phyloP scores from a whole-genome alignment of 1,139 yeast species.

The Candida sp. region DNA sequence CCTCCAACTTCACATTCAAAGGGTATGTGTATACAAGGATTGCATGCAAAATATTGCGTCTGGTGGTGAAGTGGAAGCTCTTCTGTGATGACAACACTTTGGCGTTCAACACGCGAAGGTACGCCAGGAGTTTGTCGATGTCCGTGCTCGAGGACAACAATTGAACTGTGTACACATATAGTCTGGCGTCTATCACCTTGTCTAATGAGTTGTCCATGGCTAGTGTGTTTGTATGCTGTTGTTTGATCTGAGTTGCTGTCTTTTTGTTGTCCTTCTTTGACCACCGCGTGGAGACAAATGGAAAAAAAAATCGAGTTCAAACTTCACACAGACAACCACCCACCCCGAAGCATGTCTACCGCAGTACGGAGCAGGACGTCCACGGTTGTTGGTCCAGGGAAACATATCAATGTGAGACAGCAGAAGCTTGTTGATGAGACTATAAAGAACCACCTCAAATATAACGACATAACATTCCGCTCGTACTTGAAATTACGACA shows the following conservation, averaged over 20 bases:
- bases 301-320: constrained; percentile 2
- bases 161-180: constrained; percentile 14
- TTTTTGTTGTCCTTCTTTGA: neutral
- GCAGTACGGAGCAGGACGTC: neutral
- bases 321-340: neutral
- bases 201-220: constrained; percentile 2
- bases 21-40: constrained; percentile 20
- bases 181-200: constrained; percentile 9
- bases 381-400: neutral
- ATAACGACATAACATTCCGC: constrained; percentile 35
- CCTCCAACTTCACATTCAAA: constrained; percentile 9
- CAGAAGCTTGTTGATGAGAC: constrained; percentile 33
- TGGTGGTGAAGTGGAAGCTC: constrained; percentile 11
- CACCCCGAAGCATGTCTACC: neutral
- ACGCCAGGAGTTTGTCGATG: neutral
- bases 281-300: neutral
- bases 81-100: constrained; percentile 2
- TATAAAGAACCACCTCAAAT: constrained; percentile 32
- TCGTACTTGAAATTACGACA: constrained; percentile 40
- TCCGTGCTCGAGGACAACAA: constrained; percentile 7
- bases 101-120: constrained; percentile 1
- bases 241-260: neutral
- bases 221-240: neutral
- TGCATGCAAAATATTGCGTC: constrained; percentile 15
- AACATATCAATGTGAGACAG: constrained; percentile 13